Conservation (phyloP, 1,284 basidiomycete genomes). For the Irpex sp. region DNA sequence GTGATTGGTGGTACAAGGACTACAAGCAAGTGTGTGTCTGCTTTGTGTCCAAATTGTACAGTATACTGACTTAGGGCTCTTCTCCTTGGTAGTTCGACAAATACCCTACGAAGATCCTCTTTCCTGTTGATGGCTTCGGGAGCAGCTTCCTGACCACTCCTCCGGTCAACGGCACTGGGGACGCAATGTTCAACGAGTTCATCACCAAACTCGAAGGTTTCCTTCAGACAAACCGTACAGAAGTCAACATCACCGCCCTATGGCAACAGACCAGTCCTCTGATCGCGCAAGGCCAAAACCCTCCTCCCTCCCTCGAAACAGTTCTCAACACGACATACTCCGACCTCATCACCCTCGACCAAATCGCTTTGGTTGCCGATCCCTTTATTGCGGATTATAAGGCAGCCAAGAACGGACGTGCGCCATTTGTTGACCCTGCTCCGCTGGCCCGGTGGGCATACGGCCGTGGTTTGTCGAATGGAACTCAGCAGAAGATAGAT, state of each 20-base stretch:
- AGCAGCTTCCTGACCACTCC: constrained; percentile 27
- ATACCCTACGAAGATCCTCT: constrained; percentile 33
- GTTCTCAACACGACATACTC: constrained; percentile 32
- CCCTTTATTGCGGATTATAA: constrained; percentile 36
- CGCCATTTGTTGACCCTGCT: constrained; percentile 36
- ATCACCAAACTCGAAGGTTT: constrained; percentile 31
- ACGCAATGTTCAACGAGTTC: constrained; percentile 32
- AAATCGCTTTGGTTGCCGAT: constrained; percentile 32
- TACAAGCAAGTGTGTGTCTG: constrained; percentile 21
- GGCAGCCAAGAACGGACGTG: constrained; percentile 31
- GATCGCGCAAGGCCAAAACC: constrained; percentile 17
- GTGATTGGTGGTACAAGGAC: constrained; percentile 30
- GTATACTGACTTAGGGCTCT: too few relatives aligned
- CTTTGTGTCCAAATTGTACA: too few relatives aligned
- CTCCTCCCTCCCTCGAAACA: constrained; percentile 21
- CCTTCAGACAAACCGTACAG: constrained; percentile 30
- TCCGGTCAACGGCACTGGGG: constrained; percentile 22
- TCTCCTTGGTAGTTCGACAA: too few relatives aligned
- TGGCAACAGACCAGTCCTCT: constrained; percentile 31
- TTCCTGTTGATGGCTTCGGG: constrained; percentile 29
- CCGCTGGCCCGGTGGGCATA: constrained; percentile 34
- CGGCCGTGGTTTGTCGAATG: constrained; percentile 19
- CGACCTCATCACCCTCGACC: constrained; percentile 33
- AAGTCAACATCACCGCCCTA: constrained; percentile 25
- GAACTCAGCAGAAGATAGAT: constrained; percentile 21